A percentile compares a stretch with the other conserved stretches of the same genome.
These are phyloP conservation scores for Solanum microdontum DNA, from an alignment of 257 asterid species.

Conservation along the genomic window DNA sequence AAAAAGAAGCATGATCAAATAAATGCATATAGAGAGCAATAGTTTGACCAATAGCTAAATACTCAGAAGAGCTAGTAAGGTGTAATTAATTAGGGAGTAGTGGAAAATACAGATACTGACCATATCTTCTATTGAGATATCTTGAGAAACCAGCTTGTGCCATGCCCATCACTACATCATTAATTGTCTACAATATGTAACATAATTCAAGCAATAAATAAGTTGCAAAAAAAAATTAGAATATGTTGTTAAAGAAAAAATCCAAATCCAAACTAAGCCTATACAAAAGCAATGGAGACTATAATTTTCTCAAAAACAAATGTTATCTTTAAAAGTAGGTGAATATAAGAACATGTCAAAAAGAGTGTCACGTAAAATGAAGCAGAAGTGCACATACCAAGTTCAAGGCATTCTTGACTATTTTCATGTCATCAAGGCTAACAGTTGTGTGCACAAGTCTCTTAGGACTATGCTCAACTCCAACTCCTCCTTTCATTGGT, in stretches of 20 bases:
- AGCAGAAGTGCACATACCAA: constrained; percentile 10
- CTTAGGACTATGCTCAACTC: neutral
- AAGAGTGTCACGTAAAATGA: neutral
- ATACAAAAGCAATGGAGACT: neutral
- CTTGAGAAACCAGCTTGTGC: constrained; percentile 29
- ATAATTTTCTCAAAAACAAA: neutral
- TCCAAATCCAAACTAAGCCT: neutral
- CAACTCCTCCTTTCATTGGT: constrained; percentile 18
- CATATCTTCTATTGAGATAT: constrained; percentile 25
- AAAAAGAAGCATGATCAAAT: neutral
- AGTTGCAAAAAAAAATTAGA: neutral
- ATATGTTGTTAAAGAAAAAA: neutral
- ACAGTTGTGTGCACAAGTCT: constrained; percentile 19
- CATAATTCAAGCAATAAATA: neutral
- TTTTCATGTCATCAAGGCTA: constrained; percentile 32
- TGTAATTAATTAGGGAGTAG: neutral
- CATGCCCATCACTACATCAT: constrained; percentile 35
- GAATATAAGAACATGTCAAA: too few species aligned
- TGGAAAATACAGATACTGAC: constrained; percentile 1
- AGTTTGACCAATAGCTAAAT: neutral
- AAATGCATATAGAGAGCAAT: neutral
- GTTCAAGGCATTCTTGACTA: constrained; percentile 31
- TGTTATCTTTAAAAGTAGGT: neutral
- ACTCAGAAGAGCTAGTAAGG: neutral
- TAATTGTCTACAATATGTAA: constrained; percentile 13